Evolutionary conservation across 208 protist species (phyloP), one percentile per base, ranked within the genome.

Genomic region (Leishmania arabica): DNA sequence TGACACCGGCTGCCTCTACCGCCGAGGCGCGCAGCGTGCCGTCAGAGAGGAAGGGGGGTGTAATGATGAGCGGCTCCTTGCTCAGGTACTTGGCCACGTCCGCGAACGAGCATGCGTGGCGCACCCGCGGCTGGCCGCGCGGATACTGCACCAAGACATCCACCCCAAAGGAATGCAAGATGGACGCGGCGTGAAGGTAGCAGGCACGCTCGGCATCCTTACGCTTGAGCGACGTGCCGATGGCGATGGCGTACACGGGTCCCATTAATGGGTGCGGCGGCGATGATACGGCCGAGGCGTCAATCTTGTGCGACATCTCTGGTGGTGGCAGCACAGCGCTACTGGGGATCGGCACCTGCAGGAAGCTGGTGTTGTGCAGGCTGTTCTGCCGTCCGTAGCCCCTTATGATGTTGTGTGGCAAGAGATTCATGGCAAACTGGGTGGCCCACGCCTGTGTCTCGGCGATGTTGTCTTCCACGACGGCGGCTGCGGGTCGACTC

Each of bases 181-280:
- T 60, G 45, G 88, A 82, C 4, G 90, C 92, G 54, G 94, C 94
- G 84, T 97, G 94, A 9, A 97, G 8, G 81, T 88, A 96, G 80
- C 94, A 97, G 62, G 86, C 83, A 15, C 94, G 84, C 71, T 94
- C 90, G 3, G 94, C 94, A 79, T 97, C 94, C 73, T 92, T 91
- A 78, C 94, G 93, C 79, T 95, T 95, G 31, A 97, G 85, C 15
- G 91, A 89, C 9, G 95, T 80, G 42, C 94, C 94, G 34, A 95
- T 62, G 19, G 92, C 94, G 8, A 96, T 66, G 15, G 82, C 70
- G 66, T 89, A 84, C 24, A 66, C 54, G 21, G 78, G 68, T 21
- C 53, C 58, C 13, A 31, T 19, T 40, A 56, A 27, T 21, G 77
- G 19, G 24, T 53, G 34, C 64, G 77, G 77, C 13, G 74, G 58